These are phyloP conservation scores for Penicillium salamii DNA, from an alignment of 495 filamentous ascomycete genomes.

Conservation along the genomic window DNA sequence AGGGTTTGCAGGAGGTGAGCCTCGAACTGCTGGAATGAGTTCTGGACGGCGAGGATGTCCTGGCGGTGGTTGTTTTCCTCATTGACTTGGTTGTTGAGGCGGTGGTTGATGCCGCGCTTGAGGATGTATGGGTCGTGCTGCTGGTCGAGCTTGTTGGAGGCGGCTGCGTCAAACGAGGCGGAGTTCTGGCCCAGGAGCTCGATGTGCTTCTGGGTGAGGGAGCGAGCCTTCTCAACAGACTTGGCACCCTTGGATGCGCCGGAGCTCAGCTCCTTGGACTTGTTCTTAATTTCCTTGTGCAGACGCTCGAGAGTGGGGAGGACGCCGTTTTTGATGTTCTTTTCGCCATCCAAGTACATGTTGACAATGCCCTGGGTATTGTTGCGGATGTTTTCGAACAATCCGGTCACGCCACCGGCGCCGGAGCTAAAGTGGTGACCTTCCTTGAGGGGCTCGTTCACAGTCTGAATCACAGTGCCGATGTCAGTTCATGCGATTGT, in stretches of 20 bases:
- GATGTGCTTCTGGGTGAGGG: constrained; percentile 88
- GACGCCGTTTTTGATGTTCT: constrained; percentile 76
- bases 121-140: constrained; percentile 85
- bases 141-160: constrained; percentile 60
- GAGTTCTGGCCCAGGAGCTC: constrained; percentile 85
- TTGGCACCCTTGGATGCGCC: constrained; percentile 88
- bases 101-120: constrained; percentile 73
- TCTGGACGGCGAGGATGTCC: constrained; percentile 84
- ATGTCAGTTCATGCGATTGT: not conserved
- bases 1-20: constrained; percentile 78
- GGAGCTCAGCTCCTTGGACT: constrained; percentile 78
- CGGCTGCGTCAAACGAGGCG: constrained; percentile 67
- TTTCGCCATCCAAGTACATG: constrained; percentile 83
- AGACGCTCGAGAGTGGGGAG: constrained; percentile 85
- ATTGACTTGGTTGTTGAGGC: constrained; percentile 83
- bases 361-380: constrained; percentile 91
- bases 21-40: constrained; percentile 86
- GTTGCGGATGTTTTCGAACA: constrained; percentile 89
- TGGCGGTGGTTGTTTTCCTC: constrained; percentile 94
- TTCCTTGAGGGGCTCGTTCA: constrained; percentile 80
- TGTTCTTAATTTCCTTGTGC: constrained; percentile 94
- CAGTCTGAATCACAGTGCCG: constrained; percentile 52
- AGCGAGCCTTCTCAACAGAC: constrained; percentile 84
- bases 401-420: constrained; percentile 75
- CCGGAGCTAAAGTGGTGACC: constrained; percentile 88